These are phyloP conservation scores for Phytophthora brassicae DNA, from an alignment of 352 stramenopile genomes.

Conservation along the genomic window DNA sequence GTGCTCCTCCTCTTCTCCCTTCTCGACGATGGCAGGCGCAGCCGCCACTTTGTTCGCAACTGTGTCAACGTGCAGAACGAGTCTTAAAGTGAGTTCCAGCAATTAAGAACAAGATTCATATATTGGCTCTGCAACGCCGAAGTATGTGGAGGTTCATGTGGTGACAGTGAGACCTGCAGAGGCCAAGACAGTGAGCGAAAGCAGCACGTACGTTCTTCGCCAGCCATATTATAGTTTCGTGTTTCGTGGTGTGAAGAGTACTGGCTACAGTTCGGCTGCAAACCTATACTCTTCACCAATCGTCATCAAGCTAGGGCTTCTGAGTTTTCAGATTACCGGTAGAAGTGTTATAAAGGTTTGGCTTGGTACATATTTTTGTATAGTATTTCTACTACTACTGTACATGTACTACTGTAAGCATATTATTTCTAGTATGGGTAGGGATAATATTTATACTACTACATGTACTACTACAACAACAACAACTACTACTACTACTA, in stretches of 20 bases:
- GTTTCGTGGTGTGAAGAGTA: slow-evolving; percentile 27
- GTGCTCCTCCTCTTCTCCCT: slow-evolving; percentile 69
- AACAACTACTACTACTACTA: too few relatives aligned
- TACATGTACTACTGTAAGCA: too few relatives aligned
- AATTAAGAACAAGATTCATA: background rate
- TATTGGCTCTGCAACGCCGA: slow-evolving; percentile 1
- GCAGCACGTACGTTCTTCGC: slow-evolving; percentile 33
- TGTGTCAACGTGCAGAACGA: slow-evolving; percentile 13
- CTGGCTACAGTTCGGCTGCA: too few relatives aligned
- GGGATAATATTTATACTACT: too few relatives aligned
- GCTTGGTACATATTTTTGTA: too few relatives aligned
- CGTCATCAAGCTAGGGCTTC: too few relatives aligned
- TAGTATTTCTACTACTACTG: too few relatives aligned
- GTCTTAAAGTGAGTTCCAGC: slow-evolving; percentile 11
- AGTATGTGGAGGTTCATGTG: background rate
- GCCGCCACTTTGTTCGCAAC: slow-evolving; percentile 31
- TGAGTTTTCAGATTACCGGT: too few relatives aligned
- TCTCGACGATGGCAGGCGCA: slow-evolving; percentile 25
- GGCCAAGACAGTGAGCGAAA: slow-evolving; percentile 7
- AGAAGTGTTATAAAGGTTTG: too few relatives aligned
- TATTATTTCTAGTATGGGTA: too few relatives aligned
- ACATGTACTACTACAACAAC: too few relatives aligned
- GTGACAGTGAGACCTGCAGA: background rate
- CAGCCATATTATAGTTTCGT: slow-evolving; percentile 30
- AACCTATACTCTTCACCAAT: too few relatives aligned